These are phyloP conservation scores for Hyaloscypha bicolor DNA, from an alignment of 495 filamentous ascomycete genomes.

Conservation along the genomic window DNA sequence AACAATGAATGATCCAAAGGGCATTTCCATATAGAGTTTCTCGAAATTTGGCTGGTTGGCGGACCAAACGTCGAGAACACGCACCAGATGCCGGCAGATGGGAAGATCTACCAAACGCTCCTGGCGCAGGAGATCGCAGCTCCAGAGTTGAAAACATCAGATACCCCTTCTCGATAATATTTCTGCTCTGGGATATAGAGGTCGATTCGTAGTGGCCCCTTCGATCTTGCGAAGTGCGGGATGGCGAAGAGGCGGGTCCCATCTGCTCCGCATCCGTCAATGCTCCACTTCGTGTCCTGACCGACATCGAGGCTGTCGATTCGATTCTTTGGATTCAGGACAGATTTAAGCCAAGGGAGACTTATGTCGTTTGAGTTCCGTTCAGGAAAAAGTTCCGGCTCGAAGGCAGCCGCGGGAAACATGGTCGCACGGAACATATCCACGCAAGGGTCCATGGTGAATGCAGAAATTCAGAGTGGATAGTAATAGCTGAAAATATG, in stretches of 20 bases:
- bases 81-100: slow-evolving; percentile 21
- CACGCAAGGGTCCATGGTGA: too few species aligned
- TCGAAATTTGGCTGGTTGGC: slow-evolving; percentile 12
- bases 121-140: not conserved
- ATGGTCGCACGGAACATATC: too few species aligned
- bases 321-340: slow-evolving; percentile 28
- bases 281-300: slow-evolving; percentile 8
- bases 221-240: slow-evolving; percentile 21
- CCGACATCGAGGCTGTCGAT: slow-evolving; percentile 20
- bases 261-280: slow-evolving; percentile 21
- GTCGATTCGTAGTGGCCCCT: slow-evolving; percentile 23
- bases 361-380: not conserved
- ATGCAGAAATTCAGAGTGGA: too few species aligned
- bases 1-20: slow-evolving; percentile 26
- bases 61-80: slow-evolving; percentile 23
- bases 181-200: slow-evolving; percentile 19
- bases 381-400: not conserved
- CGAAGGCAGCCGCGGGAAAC: slow-evolving; percentile 20
- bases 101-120: not conserved
- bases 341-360: slow-evolving; percentile 15
- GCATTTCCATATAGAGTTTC: slow-evolving; percentile 16
- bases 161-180: not conserved
- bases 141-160: not conserved
- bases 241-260: slow-evolving; percentile 26
- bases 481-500: too few species aligned